Base-by-base conservation (phyloP, 2,329 filamentous ascomycete genomes). In the Hypoxylon sp. region DNA sequence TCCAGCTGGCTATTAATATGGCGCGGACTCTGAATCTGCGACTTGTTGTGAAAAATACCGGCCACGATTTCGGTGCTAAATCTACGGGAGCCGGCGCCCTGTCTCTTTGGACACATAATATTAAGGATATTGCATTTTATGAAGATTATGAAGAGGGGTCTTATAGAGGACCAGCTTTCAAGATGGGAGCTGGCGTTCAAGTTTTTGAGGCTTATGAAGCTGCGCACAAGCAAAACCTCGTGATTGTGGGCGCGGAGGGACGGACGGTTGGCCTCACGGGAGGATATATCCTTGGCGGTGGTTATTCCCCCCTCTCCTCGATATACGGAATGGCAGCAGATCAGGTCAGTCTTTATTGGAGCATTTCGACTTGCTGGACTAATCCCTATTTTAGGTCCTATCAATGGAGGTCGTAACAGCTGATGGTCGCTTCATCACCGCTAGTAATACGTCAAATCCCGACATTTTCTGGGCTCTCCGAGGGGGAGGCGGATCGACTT, bases 401-500 rank as follows among this genome's bases (percentile, higher is more conserved):
- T 78, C 79, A 8, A 79, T 83, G 63, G 79, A 85, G 63, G 75
- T 85, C 43, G 79, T 85, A 30, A 82, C 81, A 4, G 77, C 82
- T 3, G 79, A 82, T 53, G 82, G 83, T 7, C 72, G 76, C 4
- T 77, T 81, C 44, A 70, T 83, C 41, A 79, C 79, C 28, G 80
- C 78, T 10, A 81, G 78, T 55, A 74, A 78, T 51, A 79, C 72
- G 22, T 75, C 78, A 13, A 79, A 85, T 62, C 59, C 75, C 0
- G 83, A 85, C 19, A 75, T 86, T 0, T 85, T 82, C 75, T 84
- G 82, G 82, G 83, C 83, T 15, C 73, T 85, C 20, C 75, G 80
- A 26, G 83, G 82, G 17, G 82, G 79, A 2, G 81, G 81, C 17
- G 76, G 78, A 3, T 79, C 77, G 50, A 82, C 79, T 2, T 83